Conservation (phyloP, 179 eudicot species). For the Patellifolia procumbens region DNA sequence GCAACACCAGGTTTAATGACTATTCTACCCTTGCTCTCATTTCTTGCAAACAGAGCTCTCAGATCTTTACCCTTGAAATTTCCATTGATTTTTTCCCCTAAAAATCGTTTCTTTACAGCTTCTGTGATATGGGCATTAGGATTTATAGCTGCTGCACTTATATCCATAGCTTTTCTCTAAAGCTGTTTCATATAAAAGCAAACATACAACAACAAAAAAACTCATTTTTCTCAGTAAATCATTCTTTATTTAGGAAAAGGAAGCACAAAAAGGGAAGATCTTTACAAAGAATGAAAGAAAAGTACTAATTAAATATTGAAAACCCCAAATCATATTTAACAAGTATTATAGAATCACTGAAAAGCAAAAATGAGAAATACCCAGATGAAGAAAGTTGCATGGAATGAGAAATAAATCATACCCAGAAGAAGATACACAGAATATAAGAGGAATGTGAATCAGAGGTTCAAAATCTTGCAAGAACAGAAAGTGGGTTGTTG, state of each 20-base stretch:
- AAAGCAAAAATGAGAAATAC: conserved; percentile 1
- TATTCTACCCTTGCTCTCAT: conserved; percentile 23
- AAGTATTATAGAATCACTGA: background rate
- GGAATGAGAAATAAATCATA: background rate
- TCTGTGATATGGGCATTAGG: conserved; percentile 26
- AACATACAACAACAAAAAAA: conserved; percentile 20
- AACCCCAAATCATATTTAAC: conserved; percentile 14
- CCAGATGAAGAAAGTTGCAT: conserved; percentile 21
- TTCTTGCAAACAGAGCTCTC: conserved; percentile 27
- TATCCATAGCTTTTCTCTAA: conserved; percentile 42
- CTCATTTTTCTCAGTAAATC: too few relatives aligned
- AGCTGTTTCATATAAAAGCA: conserved; percentile 14
- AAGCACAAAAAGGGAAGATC: conserved; percentile 7
- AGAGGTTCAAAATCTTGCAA: background rate
- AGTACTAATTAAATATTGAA: background rate
- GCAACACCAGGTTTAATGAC: conserved; percentile 47
- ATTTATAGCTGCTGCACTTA: conserved; percentile 42
- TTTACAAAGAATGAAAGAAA: background rate
- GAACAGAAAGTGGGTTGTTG: background rate
- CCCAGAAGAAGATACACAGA: conserved; percentile 15
- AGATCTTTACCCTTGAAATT: conserved; percentile 34
- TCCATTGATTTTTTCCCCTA: conserved; percentile 43
- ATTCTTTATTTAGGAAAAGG: background rate
- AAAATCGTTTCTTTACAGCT: conserved; percentile 32
- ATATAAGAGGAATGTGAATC: background rate